A percentile compares a stretch with the other conserved stretches of the same genome.
Conservation (phyloP, 306 rosid species). For the Purshia tridentata region DNA sequence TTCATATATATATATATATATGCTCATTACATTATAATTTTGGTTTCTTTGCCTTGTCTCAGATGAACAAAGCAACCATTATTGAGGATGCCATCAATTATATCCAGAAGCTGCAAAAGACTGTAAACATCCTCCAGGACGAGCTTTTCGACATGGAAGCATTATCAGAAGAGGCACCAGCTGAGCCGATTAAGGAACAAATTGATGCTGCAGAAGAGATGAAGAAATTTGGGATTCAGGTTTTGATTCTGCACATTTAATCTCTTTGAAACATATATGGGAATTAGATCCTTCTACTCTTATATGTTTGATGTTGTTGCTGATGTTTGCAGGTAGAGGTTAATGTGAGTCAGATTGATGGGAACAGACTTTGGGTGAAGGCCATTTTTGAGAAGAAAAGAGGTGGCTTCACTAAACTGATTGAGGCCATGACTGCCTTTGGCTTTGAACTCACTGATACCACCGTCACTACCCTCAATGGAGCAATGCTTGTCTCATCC, state of each 20-base stretch:
- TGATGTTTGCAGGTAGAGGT: conserved; percentile 45
- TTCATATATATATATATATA: background rate
- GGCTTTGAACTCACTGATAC: conserved; percentile 55
- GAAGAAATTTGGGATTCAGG: conserved; percentile 47
- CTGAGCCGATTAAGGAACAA: conserved; percentile 15
- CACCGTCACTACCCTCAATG: conserved; percentile 48
- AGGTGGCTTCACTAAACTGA: conserved; percentile 45
- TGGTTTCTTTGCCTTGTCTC: conserved; percentile 9
- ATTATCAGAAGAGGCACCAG: conserved; percentile 15
- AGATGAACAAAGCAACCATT: conserved; percentile 78
- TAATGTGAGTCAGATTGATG: conserved; percentile 37
- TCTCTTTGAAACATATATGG: background rate
- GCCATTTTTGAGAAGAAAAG: conserved; percentile 43
- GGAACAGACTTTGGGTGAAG: conserved; percentile 56
- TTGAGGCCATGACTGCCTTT: conserved; percentile 41
- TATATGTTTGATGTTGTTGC: conserved; percentile 1
- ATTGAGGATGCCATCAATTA: conserved; percentile 58
- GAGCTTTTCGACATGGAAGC: conserved; percentile 48
- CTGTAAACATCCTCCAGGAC: conserved; percentile 37
- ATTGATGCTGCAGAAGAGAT: conserved; percentile 30
- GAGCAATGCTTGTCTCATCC: conserved; percentile 47
- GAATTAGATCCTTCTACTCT: too few species aligned
- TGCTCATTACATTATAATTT: background rate
- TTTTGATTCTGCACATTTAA: conserved; percentile 14
- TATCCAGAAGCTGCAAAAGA: conserved; percentile 36